Evolutionary conservation across 257 asterid species (phyloP).

Genomic region (Coffea canephora): DNA sequence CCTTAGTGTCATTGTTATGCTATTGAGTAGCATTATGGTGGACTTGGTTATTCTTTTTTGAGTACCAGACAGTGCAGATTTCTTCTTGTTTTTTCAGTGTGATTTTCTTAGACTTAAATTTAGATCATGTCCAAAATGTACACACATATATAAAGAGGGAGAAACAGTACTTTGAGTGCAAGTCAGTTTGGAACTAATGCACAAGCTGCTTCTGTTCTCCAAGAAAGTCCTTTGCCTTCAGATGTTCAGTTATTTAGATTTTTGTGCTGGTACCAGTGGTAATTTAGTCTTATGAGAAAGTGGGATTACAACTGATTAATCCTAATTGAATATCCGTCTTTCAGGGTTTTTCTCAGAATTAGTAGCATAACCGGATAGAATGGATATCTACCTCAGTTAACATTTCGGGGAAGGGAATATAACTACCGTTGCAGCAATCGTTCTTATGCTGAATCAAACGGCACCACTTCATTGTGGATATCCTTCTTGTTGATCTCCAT

Average conservation of each 20-base stretch:
- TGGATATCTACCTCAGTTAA: no score
- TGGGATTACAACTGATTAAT: not conserved
- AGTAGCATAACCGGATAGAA: not conserved
- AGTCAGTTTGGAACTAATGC: not conserved
- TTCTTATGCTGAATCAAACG: slow-evolving; percentile 4
- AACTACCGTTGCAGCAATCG: not conserved
- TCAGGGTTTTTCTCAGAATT: not conserved
- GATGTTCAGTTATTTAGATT: not conserved
- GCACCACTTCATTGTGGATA: no score
- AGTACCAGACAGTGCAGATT: not conserved
- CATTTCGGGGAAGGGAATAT: not conserved
- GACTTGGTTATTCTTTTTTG: not conserved
- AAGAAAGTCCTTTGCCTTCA: not conserved
- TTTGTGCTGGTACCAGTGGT: not conserved
- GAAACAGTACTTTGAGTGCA: not conserved
- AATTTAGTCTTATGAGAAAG: not conserved
- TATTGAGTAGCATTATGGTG: not conserved
- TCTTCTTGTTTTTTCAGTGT: not conserved
- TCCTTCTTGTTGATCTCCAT: not conserved
- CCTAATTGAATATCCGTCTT: not conserved
- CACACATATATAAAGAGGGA: not conserved
- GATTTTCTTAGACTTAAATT: not conserved
- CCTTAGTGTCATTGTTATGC: not conserved
- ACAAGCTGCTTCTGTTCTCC: not conserved
- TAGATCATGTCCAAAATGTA: not conserved